phyloP scores from a whole-genome alignment of 2,329 filamentous ascomycete genomes.

The Aspergillus terreus region DNA sequence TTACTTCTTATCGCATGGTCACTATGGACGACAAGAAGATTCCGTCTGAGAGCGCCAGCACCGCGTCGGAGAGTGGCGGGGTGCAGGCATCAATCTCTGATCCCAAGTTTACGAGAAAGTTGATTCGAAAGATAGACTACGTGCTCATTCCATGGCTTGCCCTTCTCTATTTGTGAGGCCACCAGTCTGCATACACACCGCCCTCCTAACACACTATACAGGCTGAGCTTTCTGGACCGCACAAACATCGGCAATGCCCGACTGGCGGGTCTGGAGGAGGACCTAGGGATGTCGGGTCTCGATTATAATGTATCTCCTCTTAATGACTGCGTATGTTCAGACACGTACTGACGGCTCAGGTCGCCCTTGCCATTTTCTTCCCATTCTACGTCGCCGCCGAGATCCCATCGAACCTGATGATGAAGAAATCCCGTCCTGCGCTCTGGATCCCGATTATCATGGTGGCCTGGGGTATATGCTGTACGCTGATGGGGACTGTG shows the following conservation, averaged over 20 bases:
- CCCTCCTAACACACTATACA: background rate
- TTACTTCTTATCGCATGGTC: background rate
- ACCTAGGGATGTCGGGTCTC: constrained; percentile 22
- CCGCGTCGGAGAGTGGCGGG: constrained; percentile 3
- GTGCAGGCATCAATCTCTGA: background rate
- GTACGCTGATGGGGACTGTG: constrained; percentile 49
- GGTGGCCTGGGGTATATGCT: constrained; percentile 31
- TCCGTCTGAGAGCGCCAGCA: constrained; percentile 3
- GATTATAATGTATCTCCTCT: constrained; percentile 31
- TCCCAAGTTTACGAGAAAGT: constrained; percentile 2
- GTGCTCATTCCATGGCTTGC: constrained; percentile 11
- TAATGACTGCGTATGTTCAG: background rate
- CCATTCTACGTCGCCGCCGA: constrained; percentile 38
- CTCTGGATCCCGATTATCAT: constrained; percentile 53
- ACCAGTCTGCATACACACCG: background rate
- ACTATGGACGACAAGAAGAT: constrained; percentile 6
- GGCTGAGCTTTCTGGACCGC: constrained; percentile 19
- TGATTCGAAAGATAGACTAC: constrained; percentile 9
- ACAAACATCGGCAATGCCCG: constrained; percentile 40
- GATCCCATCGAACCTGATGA: constrained; percentile 41
- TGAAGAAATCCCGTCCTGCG: constrained; percentile 48
- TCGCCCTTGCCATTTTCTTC: constrained; percentile 38
- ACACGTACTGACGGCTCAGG: constrained; percentile 3
- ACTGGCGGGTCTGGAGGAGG: constrained; percentile 23
- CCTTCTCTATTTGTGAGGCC: constrained; percentile 6